Conservation (phyloP, 257 asterid genomes). For the Solanum corneliomulleri region DNA sequence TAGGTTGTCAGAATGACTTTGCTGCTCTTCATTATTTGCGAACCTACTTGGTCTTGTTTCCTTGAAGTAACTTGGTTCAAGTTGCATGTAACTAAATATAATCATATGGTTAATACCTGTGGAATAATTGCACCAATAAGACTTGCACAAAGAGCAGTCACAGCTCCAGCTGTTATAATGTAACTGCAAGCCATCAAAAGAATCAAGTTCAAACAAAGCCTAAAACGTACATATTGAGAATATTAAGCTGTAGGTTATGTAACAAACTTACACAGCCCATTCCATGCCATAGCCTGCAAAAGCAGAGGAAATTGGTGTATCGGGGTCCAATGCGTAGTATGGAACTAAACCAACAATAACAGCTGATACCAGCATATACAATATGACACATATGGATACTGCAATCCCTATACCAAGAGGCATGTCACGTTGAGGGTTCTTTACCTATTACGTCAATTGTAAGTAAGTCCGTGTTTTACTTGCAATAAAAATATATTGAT, state of each 20-base stretch:
- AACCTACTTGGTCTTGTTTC: not conserved
- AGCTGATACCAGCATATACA: constrained; percentile 26
- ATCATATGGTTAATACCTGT: constrained; percentile 10
- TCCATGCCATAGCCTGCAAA: constrained; percentile 23
- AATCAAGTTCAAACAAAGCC: not conserved
- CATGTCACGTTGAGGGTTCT: constrained; percentile 28
- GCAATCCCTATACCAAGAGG: constrained; percentile 27
- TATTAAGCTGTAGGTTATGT: not conserved
- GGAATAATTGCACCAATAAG: constrained; percentile 32
- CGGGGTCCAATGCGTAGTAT: constrained; percentile 23
- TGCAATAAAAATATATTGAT: not conserved
- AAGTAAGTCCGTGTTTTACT: not conserved
- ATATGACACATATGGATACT: constrained; percentile 11
- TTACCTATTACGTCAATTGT: constrained; percentile 11
- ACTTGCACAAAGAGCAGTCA: constrained; percentile 32
- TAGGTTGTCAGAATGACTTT: not conserved
- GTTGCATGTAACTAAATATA: not conserved
- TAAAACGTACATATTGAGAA: not conserved
- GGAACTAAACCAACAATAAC: constrained; percentile 34
- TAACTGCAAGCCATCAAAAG: constrained; percentile 8
- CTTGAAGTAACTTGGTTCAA: not conserved
- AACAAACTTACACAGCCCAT: constrained; percentile 29
- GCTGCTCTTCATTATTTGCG: not conserved
- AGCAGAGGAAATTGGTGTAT: constrained; percentile 31
- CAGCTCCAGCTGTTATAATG: constrained; percentile 24